Evolutionary conservation across 78 protist genomes (phyloP).

Genomic region (Dictyostelium discoideum): dicty_2.7 NC_007091.3:2653501-2654000

Average conservation of each 20-base stretch:
- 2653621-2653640: slow-evolving; percentile 52
- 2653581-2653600: slow-evolving; percentile 14
- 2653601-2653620: slow-evolving; percentile 38
- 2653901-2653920: neutral
- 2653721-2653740: slow-evolving; percentile 31
- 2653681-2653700: slow-evolving; percentile 9
- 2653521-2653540: neutral
- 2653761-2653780: slow-evolving; percentile 23
- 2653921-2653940: no score
- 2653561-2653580: slow-evolving; percentile 33
- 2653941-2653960: no score
- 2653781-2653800: slow-evolving; percentile 7
- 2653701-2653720: neutral
- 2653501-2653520: slow-evolving; percentile 41
- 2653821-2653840: neutral
- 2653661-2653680: slow-evolving; percentile 7
- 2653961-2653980: no score
- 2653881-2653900: neutral
- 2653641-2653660: slow-evolving; percentile 17
- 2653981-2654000: neutral
- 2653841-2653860: neutral
- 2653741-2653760: slow-evolving; percentile 62
- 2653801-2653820: slow-evolving; percentile 22
- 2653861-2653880: neutral
- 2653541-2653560: neutral